Base-by-base conservation (phyloP, 2,329 filamentous ascomycete species). In the Neofusicoccum sp. region DNA sequence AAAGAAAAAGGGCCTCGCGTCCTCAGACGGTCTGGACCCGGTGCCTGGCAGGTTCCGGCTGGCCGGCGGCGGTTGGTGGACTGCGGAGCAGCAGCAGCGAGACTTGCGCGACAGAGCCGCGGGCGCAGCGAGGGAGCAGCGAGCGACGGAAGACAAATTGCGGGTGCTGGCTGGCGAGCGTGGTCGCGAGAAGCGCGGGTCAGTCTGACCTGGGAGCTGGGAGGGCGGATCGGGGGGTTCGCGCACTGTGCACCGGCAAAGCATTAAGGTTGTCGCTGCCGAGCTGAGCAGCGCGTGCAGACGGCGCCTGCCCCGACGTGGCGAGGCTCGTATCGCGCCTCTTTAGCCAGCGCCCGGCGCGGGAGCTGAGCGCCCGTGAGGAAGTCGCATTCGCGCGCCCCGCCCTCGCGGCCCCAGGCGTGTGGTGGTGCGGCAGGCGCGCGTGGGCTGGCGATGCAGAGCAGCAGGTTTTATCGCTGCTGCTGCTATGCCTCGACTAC, bases 301-400 rank as follows among this genome's bases (percentile, higher is more conserved):
- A 6, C 6, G n/a, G 38, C 36, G 51, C 51, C 36, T 56, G 38
- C 9, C 51, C 51, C 5, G 20, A 33, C 20, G 45, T 48, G 45
- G 45, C 30, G 43, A 47, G 43, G 43, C 43, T 56, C 51, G 51
- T 56, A 56, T 56, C n/a, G n/a, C n/a, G n/a, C 51, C 24, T 26
- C 51, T 14, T 9, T 28, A 31, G 51, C 34, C 16, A 28, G 49
- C 8, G 4, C 16, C 28, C 20, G 44, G 44, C 44, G 11, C 45
- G 28, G 45, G 45, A 49, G n/a, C 14, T 31, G n/a, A n/a, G n/a
- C n/a, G n/a, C n/a, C n/a, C n/a, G n/a, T n/a, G n/a, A n/a, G n/a
- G n/a, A n/a, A n/a, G n/a, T n/a, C n/a, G n/a, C n/a, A n/a, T n/a
- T n/a, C n/a, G n/a, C n/a, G n/a, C n/a, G n/a, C n/a, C n/a, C n/a